Conservation (phyloP, 805 yeast species). For the Candida nonsorbophila region DNA sequence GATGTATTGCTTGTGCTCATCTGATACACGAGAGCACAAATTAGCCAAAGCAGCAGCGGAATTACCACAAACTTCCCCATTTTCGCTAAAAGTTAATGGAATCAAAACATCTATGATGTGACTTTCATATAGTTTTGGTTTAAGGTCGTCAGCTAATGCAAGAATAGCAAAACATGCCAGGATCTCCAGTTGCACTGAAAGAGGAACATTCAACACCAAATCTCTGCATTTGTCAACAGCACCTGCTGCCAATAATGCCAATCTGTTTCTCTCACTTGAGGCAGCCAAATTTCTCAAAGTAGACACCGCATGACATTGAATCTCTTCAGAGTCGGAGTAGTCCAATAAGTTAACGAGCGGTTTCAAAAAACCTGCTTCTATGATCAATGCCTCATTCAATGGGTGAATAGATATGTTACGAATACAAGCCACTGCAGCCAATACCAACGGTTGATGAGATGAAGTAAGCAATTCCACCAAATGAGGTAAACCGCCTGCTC, state of each 20-base stretch:
- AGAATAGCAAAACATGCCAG: conserved; percentile 96
- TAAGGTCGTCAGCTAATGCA: conserved; percentile 93
- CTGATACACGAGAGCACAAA: conserved; percentile 78
- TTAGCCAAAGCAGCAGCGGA: conserved; percentile 98
- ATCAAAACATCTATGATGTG: conserved; percentile 84
- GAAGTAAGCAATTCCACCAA: conserved; percentile 86
- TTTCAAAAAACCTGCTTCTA: conserved; percentile 92
- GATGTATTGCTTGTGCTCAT: conserved; percentile 70
- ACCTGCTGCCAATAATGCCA: conserved; percentile 89
- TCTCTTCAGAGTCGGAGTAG: conserved; percentile 86
- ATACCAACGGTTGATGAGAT: conserved; percentile 82
- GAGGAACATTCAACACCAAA: conserved; percentile 79
- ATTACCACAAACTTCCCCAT: conserved; percentile 95
- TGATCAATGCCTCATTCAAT: conserved; percentile 88
- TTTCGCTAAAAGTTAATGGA: conserved; percentile 82
- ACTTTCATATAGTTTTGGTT: conserved; percentile 73
- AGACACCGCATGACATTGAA: conserved; percentile 97
- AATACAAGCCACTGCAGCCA: conserved; percentile 97
- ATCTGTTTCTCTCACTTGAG: conserved; percentile 85
- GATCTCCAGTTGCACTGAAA: conserved; percentile 91
- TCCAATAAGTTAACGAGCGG: conserved; percentile 85
- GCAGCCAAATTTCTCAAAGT: conserved; percentile 96
- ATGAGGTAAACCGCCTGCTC: conserved; percentile 93
- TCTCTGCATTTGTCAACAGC: conserved; percentile 92
- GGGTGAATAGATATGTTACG: conserved; percentile 97